A percentile compares a stretch with the other conserved stretches of the same genome.
phyloP scores from a whole-genome alignment of 805 yeast species.

The Metschnikowia matae region DNA sequence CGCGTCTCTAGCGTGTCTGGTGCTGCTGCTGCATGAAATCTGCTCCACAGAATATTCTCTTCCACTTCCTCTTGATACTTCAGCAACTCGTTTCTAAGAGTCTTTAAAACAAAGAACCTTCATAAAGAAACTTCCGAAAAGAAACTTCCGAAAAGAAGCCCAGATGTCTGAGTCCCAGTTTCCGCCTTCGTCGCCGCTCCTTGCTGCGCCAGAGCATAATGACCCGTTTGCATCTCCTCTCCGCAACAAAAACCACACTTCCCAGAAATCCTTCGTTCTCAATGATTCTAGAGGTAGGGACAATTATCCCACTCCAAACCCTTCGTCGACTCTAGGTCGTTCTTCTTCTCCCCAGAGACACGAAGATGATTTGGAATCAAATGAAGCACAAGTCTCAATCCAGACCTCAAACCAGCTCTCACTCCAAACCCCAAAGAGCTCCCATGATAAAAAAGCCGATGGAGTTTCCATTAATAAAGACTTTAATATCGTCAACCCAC shows the following conservation, averaged over 20 bases:
- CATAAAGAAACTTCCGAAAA: too few species aligned
- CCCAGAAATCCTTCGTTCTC: not conserved
- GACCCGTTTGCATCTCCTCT: slow-evolving; percentile 12
- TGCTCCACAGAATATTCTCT: not conserved
- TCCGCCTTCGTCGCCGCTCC: slow-evolving; percentile 52
- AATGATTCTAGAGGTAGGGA: slow-evolving; percentile 16
- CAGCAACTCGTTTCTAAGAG: too few species aligned
- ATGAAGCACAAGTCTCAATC: not conserved
- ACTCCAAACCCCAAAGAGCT: too few species aligned
- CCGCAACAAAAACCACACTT: slow-evolving; percentile 1
- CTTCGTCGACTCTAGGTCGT: slow-evolving; percentile 47
- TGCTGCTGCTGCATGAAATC: not conserved
- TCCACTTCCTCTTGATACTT: not conserved
- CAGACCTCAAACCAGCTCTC: too few species aligned
- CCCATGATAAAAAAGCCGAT: not conserved
- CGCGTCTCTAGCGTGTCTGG: slow-evolving; percentile 2
- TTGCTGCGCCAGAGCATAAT: slow-evolving; percentile 23
- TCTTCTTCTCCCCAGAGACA: slow-evolving; percentile 37
- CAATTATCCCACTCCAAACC: slow-evolving; percentile 68
- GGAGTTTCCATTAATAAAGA: slow-evolving; percentile 25
- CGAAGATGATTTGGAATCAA: slow-evolving; percentile 2
- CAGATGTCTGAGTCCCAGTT: slow-evolving; percentile 31
- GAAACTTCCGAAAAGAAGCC: not conserved
- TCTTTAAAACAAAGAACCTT: not conserved
- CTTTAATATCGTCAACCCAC: slow-evolving; percentile 35